Evolutionary conservation across 2,329 filamentous ascomycete species (phyloP).

Genomic region (Fusarium longipes): DNA sequence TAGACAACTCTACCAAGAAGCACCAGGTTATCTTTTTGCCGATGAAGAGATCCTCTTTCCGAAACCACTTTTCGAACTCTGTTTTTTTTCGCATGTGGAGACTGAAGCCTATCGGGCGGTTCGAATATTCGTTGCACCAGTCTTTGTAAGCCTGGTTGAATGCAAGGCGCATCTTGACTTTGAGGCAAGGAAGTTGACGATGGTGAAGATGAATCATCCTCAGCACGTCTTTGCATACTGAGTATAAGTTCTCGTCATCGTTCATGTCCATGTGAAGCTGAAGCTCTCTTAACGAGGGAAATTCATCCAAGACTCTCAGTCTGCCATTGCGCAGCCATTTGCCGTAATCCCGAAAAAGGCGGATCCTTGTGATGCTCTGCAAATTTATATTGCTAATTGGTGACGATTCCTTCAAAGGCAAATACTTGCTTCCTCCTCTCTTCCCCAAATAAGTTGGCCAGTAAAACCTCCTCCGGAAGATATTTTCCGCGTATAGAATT

Average conservation of each 20-base stretch:
- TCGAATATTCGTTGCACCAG: conserved; percentile 5
- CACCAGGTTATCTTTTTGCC: conserved; percentile 7
- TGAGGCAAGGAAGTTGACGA: background rate
- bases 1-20: conserved; percentile 7
- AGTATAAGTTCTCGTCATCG: background rate
- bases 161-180: background rate
- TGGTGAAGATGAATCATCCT: background rate
- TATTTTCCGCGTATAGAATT: conserved; percentile 18
- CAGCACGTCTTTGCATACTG: background rate
- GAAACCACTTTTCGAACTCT: conserved; percentile 14
- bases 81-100: conserved; percentile 19
- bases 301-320: conserved; percentile 6
- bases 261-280: conserved; percentile 10
- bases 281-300: conserved; percentile 20
- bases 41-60: background rate
- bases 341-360: background rate
- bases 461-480: background rate
- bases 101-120: background rate
- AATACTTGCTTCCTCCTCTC: background rate
- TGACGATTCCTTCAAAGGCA: conserved; percentile 5
- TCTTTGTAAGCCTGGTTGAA: background rate
- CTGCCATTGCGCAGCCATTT: background rate
- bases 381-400: conserved; percentile 9
- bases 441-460: conserved; percentile 3
- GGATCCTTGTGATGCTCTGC: background rate